These are phyloP conservation scores for Nymphaea colorata DNA, from an alignment of 164 flowering plant species.

Conservation along the genomic window DNA sequence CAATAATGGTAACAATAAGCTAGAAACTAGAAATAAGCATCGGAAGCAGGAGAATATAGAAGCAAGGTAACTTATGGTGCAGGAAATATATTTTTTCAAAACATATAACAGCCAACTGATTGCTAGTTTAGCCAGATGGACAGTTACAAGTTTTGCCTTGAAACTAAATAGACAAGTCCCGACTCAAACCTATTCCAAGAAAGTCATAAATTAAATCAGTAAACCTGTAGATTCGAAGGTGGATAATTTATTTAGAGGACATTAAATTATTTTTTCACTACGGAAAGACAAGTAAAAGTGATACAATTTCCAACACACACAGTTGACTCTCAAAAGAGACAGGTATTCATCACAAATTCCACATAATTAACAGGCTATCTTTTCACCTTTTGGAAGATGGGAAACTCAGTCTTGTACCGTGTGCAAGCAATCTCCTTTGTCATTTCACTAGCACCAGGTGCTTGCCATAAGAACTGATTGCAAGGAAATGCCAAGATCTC, in stretches of 20 bases:
- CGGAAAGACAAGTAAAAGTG: not conserved
- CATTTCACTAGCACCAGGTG: conserved; percentile 58
- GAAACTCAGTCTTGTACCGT: conserved; percentile 77
- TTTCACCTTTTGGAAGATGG: conserved; percentile 75
- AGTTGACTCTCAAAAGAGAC: not conserved
- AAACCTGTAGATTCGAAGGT: not conserved
- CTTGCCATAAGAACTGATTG: conserved; percentile 84
- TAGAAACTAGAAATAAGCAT: too few relatives aligned
- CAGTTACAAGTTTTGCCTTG: too few relatives aligned
- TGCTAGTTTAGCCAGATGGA: too few relatives aligned
- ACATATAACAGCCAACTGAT: too few relatives aligned
- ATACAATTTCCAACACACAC: not conserved
- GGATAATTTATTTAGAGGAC: not conserved
- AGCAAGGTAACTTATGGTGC: too few relatives aligned
- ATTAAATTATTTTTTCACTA: not conserved
- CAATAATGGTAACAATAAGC: too few relatives aligned
- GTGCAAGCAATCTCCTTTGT: conserved; percentile 69
- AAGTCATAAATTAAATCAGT: not conserved
- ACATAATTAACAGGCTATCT: not conserved
- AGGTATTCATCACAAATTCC: not conserved
- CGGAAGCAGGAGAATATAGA: too few relatives aligned
- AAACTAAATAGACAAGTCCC: too few relatives aligned
- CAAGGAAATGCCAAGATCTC: conserved; percentile 96
- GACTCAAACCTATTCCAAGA: too few relatives aligned
- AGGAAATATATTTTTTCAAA: too few relatives aligned